Conservation (phyloP, 345 rosid species). For the Aethionema arabicum region DNA sequence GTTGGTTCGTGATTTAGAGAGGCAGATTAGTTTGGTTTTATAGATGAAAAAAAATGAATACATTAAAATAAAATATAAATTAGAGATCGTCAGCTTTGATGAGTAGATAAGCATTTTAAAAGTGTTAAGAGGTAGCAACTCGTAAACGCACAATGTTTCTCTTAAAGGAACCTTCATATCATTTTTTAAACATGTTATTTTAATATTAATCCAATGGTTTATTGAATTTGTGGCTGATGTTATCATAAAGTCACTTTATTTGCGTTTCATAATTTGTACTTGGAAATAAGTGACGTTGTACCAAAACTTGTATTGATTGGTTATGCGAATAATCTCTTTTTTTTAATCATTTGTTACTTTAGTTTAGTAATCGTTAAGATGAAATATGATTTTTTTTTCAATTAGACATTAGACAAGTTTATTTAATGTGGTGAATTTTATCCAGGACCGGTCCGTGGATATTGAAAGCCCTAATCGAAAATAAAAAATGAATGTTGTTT, state of each 20-base stretch:
- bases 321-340: background rate
- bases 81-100: constrained; percentile 1
- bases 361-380: no score
- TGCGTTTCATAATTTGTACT: background rate
- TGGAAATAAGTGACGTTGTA: background rate
- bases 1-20: constrained; percentile 1
- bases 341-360: no score
- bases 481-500: no score
- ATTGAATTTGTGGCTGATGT: constrained; percentile 15
- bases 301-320: no score
- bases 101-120: constrained; percentile 18
- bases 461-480: no score
- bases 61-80: background rate
- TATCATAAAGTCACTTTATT: constrained; percentile 20
- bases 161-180: constrained; percentile 24
- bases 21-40: constrained; percentile 8
- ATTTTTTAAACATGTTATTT: background rate
- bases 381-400: no score
- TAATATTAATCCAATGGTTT: constrained; percentile 15
- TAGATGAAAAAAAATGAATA: constrained; percentile 12
- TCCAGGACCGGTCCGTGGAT: no score
- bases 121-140: constrained; percentile 26
- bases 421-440: no score
- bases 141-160: constrained; percentile 34
- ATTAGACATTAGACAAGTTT: background rate